Percentiles rank a stretch among this genome's conserved stretches.
phyloP scores from a whole-genome alignment of 139 green algal genomes.

The Closterium sp. region DNA sequence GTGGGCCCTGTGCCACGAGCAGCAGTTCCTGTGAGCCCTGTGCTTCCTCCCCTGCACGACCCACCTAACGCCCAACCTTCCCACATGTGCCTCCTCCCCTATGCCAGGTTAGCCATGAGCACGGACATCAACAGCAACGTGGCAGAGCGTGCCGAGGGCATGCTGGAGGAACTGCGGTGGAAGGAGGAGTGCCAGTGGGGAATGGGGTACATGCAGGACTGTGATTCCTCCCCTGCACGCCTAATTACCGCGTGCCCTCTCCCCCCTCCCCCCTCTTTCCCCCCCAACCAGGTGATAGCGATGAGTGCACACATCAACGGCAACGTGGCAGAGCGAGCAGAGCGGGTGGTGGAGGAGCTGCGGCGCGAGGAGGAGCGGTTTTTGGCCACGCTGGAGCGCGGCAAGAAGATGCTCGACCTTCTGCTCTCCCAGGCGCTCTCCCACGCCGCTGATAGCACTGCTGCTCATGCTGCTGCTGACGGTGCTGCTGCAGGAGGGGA shows the following conservation, averaged over 20 bases:
- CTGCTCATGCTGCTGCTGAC: no score
- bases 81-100: neutral
- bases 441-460: neutral
- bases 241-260: no score
- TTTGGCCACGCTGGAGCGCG: slow-evolving; percentile 69
- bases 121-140: neutral
- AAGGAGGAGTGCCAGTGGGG: neutral
- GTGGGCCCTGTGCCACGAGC: no score
- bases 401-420: slow-evolving; percentile 75
- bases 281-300: slow-evolving; percentile 62
- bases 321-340: slow-evolving; percentile 58
- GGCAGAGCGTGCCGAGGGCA: neutral
- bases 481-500: neutral
- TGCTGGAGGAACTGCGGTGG: neutral
- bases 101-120: neutral
- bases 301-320: slow-evolving; percentile 72
- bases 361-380: slow-evolving; percentile 74
- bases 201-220: no score
- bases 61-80: neutral
- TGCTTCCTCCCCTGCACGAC: neutral
- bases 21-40: neutral
- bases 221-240: neutral
- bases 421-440: slow-evolving; percentile 54
- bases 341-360: slow-evolving; percentile 74
- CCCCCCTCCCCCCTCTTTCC: no score